Base-by-base conservation (phyloP, 805 yeast species). In the Crinitomyces ghanaensis region DNA sequence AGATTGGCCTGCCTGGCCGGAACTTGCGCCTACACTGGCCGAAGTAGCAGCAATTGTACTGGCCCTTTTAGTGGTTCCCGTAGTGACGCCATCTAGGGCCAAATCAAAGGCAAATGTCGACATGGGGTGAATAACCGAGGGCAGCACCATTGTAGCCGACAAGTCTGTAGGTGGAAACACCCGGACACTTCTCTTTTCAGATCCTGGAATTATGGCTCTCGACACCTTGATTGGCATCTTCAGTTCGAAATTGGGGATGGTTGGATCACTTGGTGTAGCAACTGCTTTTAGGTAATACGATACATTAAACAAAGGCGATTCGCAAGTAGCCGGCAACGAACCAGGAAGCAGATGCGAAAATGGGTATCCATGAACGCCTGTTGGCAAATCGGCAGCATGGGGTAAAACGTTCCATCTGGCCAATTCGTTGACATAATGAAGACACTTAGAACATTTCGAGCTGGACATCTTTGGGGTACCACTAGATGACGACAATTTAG, bases 141-240 rank as follows among this genome's bases (percentile, higher is more conserved):
- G 98, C 31, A 91, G 62, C 11, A 77, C 79, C 6, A 93, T 91
- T 18, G 79, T 72, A 5, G 95, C 93, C 2, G 84, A 77, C 23
- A 91, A 77, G 27, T 79, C 81, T 0, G 97, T 88, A 5, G 99
- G 97, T 1, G 98, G 98, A 56, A 91, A 91, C 1, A 91, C 82
- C 40, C 99, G 69, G 24, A 84, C 59, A 1, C 95, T 82, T 49
- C 81, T 83, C 45, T 85, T 67, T 51, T 86, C 95, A 2, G 82
- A 81, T 5, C 91, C 88, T 29, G 83, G 63, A 16, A 82, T 54
- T 19, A 88, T 72, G 37, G 93, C 78, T 46, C 98, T 68, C 28
- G 79, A 66, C 2, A 91, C 65, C 43, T 77, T 68, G 6, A 91
- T 53, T 0, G 95, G 93, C 38, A 81, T 59, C 2, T 60, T 57